Conservation (phyloP, 2,329 filamentous ascomycete genomes). For the Fusarium sp. region DNA sequence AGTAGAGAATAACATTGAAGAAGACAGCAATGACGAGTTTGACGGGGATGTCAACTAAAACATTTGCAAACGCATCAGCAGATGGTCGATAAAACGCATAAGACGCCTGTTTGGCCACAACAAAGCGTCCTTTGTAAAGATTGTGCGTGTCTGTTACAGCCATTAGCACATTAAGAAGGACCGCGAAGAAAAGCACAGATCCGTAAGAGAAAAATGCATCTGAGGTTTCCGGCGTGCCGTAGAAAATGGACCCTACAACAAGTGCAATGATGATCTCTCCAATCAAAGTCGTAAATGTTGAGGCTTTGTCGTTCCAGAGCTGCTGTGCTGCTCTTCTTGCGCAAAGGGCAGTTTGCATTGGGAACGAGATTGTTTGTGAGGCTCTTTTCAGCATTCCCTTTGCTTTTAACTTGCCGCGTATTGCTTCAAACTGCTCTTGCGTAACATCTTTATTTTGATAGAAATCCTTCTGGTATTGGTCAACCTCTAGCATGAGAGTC, state of each 20-base stretch:
- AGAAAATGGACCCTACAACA: slow-evolving; percentile 73
- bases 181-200: slow-evolving; percentile 69
- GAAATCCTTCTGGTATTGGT: slow-evolving; percentile 60
- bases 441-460: slow-evolving; percentile 55
- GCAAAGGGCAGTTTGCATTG: slow-evolving; percentile 66
- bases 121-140: slow-evolving; percentile 59
- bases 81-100: slow-evolving; percentile 65
- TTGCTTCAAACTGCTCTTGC: slow-evolving; percentile 62
- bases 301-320: slow-evolving; percentile 64
- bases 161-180: slow-evolving; percentile 69
- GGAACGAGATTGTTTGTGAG: slow-evolving; percentile 56
- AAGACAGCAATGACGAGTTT: slow-evolving; percentile 63
- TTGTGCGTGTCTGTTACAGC: slow-evolving; percentile 67
- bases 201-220: slow-evolving; percentile 67
- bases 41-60: slow-evolving; percentile 67
- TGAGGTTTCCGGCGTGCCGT: slow-evolving; percentile 62
- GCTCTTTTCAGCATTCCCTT: slow-evolving; percentile 3
- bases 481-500: slow-evolving; percentile 61
- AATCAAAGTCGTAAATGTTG: slow-evolving; percentile 49
- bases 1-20: slow-evolving; percentile 72
- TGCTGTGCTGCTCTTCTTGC: slow-evolving; percentile 64
- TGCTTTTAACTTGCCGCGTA: slow-evolving; percentile 49
- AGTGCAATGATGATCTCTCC: slow-evolving; percentile 64
- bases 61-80: slow-evolving; percentile 65
- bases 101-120: slow-evolving; percentile 62